Base-by-base conservation (phyloP, 1,284 basidiomycete species). In the Bjerkandera adusta region DNA sequence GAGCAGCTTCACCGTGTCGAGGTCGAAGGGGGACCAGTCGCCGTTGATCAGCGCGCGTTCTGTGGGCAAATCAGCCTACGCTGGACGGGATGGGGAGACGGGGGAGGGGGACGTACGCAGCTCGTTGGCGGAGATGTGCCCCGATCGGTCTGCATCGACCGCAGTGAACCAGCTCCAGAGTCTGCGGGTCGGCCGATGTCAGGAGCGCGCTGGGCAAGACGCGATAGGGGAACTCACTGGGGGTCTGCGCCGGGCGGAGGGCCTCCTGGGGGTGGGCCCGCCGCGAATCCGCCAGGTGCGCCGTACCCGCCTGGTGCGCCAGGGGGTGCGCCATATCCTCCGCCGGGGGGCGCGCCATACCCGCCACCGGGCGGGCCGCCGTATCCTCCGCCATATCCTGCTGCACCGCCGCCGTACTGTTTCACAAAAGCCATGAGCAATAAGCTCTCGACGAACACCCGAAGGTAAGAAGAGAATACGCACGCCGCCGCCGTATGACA, bases 1-100 rank as follows among this genome's bases (percentile, higher is more conserved):
- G 52, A 92, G 71, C 43, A 91, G 73, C 70, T 88, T 89, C 59
- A 91, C 84, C 5, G 88, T 91, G 60, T 90, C 88, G 44, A 87
- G 69, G 66, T 91, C 88, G 58, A 91, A 91, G 3, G 82, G 79
- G 55, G 74, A 76, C 84, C 85, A 89, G 61, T 90, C 85, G 37
- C 88, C 87, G 61, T 91, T 85, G 46, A 90, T 79, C 50, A 91
- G 65, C 4, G 83, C 88, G 49, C 77, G 76, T 64, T 88, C 84
- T 73, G 43, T 36, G 36, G 22, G 30, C 15, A 40, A 40, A 52
- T 26, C 38, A 21, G 18, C 13, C 43, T 30, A 43, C n/a, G 37
- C 22, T 22, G 40, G 74, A 36, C 16, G 22, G 30, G 21, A 46
- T 3, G n/a, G 30, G 22, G 45, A 2, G 15, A 33, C 18, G 25